Conservation (phyloP, 2,329 filamentous ascomycete genomes). For the Arthroderma uncinatum region DNA sequence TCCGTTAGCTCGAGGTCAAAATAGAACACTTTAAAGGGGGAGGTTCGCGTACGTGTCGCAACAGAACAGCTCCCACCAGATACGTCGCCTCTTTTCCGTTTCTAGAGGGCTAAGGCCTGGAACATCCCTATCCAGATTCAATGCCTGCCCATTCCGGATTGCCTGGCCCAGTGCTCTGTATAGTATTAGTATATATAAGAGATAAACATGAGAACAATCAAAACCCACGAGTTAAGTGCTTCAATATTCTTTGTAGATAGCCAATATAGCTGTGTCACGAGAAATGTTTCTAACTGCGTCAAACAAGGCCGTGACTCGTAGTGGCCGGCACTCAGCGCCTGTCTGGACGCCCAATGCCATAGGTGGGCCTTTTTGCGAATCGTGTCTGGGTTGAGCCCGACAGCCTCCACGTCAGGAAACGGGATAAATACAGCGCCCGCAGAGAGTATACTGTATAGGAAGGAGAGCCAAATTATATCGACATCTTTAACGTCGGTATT, state of each 20-base stretch:
- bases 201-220: too few relatives aligned
- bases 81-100: conserved; percentile 18
- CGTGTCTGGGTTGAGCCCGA: conserved; percentile 14
- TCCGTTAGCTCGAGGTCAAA: neutral
- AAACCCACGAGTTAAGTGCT: conserved; percentile 24
- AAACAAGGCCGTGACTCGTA: conserved; percentile 22
- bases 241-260: conserved; percentile 25
- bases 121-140: conserved; percentile 18
- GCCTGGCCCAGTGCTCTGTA: conserved; percentile 18
- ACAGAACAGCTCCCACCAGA: conserved; percentile 21
- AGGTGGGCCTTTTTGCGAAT: conserved; percentile 19
- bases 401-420: conserved; percentile 16
- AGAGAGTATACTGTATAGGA: conserved; percentile 23
- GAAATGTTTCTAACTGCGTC: conserved; percentile 22
- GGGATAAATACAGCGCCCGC: conserved; percentile 22
- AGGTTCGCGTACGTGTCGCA: conserved; percentile 18
- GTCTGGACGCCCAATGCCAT: conserved; percentile 23
- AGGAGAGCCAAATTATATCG: conserved; percentile 25
- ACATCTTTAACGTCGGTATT: conserved; percentile 17
- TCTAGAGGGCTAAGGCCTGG: conserved; percentile 15
- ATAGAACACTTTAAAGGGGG: neutral
- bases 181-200: neutral
- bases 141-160: conserved; percentile 19
- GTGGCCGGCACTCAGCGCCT: conserved; percentile 21
- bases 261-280: conserved; percentile 25